These are phyloP conservation scores for Tubosaeta sp. DNA, from an alignment of 768 basidiomycete species.

Conservation along the genomic window DNA sequence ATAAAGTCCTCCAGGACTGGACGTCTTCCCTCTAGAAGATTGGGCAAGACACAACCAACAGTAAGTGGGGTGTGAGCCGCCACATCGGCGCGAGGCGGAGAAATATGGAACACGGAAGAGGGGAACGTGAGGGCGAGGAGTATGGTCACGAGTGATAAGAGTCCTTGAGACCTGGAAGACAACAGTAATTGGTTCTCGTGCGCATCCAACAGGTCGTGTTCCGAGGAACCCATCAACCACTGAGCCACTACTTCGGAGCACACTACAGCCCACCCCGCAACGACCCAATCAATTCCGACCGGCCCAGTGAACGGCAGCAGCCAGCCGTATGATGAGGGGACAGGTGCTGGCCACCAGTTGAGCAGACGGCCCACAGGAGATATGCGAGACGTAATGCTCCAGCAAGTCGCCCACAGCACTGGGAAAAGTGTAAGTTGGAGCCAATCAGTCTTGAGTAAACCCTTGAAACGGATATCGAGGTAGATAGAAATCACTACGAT, in stretches of 20 bases:
- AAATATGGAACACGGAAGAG: slow-evolving; percentile 41
- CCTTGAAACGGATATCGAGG: slow-evolving; percentile 35
- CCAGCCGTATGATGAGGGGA: slow-evolving; percentile 59
- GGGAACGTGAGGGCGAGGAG: slow-evolving; percentile 52
- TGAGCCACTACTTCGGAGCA: slow-evolving; percentile 47
- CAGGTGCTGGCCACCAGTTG: slow-evolving; percentile 59
- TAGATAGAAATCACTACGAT: slow-evolving; percentile 40
- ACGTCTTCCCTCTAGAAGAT: slow-evolving; percentile 38
- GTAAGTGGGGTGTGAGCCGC: slow-evolving; percentile 47
- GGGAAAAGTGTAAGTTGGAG: slow-evolving; percentile 59
- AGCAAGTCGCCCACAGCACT: slow-evolving; percentile 60
- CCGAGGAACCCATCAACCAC: slow-evolving; percentile 51
- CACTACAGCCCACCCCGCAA: slow-evolving; percentile 73
- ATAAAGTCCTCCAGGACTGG: slow-evolving; percentile 58
- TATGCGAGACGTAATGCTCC: slow-evolving; percentile 48
- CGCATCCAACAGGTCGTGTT: slow-evolving; percentile 12
- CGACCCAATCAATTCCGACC: slow-evolving; percentile 64
- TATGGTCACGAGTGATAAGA: slow-evolving; percentile 35
- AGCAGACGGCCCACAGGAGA: slow-evolving; percentile 70
- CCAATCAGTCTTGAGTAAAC: slow-evolving; percentile 32
- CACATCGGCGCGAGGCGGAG: slow-evolving; percentile 38
- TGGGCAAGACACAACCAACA: slow-evolving; percentile 68
- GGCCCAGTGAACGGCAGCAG: slow-evolving; percentile 54
- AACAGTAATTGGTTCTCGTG: slow-evolving; percentile 4
- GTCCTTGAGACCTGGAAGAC: slow-evolving; percentile 23